Base-by-base conservation (phyloP, 2,329 filamentous ascomycete species). In the Colletotrichum theobromicola region DNA sequence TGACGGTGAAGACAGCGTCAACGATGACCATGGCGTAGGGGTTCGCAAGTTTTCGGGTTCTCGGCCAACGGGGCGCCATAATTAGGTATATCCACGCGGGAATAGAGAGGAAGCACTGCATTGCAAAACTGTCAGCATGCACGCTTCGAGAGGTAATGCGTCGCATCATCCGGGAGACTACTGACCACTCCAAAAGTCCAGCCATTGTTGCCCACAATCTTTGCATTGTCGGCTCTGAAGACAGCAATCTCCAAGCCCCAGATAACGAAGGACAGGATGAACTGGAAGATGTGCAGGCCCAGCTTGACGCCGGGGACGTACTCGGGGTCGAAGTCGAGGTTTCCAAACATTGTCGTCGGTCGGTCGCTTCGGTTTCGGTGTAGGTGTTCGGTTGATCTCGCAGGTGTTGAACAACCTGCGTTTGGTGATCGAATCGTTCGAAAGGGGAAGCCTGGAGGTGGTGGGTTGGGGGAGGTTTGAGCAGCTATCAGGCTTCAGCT, bases 151-250 rank as follows among this genome's bases (percentile, higher is more conserved):
- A 37, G 9, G n/a, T 9, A 13, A 12, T 12, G n/a, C 6, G 42
- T 26, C 15, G 53, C 74, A 8, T 15, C 24, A 26, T 57, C 16
- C 4, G n/a, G 15, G 42, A n/a, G 32, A 62, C 26, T 21, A 83
- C 90, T 75, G 86, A 93, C 91, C 83, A 92, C 86, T 77, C 85
- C 91, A 76, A 93, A 93, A 1, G 90, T 88, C 91, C 91, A 93
- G 75, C 88, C 90, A 81, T 90, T 89, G 76, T 90, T 87, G 37
- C 90, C 90, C 70, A 87, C 88, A 76, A 93, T 87, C 24, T 80
- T 81, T 7, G 90, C 84, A 16, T 85, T 81, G 12, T 87, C 81
- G 68, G 85, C 84, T 53, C 85, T 85, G 79, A 93, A 92, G 60
- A 93, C 87, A 28, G 88, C 85, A 78, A 93, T 92, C 77, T 90